Base-by-base conservation (phyloP, 306 rosid species). In the Pyrus betulifolia region DNA sequence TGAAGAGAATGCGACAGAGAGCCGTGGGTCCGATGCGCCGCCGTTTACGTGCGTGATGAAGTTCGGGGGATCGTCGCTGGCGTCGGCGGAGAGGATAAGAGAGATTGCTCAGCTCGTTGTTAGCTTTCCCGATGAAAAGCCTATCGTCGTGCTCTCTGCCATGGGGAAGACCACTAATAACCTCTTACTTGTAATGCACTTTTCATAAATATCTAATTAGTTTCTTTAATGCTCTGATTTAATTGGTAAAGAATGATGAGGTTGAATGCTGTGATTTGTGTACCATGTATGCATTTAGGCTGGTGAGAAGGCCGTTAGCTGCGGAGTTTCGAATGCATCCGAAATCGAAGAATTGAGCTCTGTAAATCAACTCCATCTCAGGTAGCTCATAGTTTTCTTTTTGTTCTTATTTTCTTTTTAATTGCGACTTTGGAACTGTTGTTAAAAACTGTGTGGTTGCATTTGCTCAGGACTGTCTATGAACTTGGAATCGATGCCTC, bases 111-210 rank as follows among this genome's bases (percentile, higher is more conserved):
- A 76, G 69, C 61, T 76, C 45, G 22, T 76, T 27, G 33, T 76
- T 8, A 55, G 80, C 15, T 76, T 76, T 35, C 74, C 74, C 1
- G 74, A 76, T n/a, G 80, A 76, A 58, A 76, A 18, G 52, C 80
- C 80, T 21, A 60, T 76, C 15, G 28, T 76, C 44, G 74, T 76
- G 44, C 68, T 76, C 31, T 76, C 80, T 40, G 80, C 80, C 72
- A 55, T 76, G 80, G 80, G 80, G 66, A 76, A 76, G 66, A 76
- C 80, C 22, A 76, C 80, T 45, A 76, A 68, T 42, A 57, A 57
- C 59, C 74, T 76, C 67, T 67, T 76, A 19, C 80, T 76, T 40
- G 80, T 76, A 55, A 51, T 76, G 67, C 42, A 67, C 23, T 33
- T 11, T 33, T 66, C 55, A 21, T 58, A 6, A 57, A 4, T 35